phyloP scores from a whole-genome alignment of 176 grass and related monocot genomes.

The Carex parvula region DNA sequence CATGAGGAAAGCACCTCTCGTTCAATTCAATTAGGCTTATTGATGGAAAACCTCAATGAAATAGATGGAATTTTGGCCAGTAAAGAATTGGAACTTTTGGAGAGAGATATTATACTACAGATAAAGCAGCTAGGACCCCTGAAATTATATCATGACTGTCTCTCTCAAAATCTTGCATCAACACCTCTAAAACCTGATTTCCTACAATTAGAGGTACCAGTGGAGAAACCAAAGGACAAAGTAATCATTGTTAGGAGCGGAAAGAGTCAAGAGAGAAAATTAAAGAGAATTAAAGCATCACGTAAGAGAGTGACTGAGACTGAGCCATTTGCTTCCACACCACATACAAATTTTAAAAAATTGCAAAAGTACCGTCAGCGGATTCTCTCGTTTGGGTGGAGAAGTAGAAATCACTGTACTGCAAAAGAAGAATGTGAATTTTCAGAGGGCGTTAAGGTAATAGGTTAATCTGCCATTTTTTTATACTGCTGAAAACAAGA shows the following conservation, averaged over 20 bases:
- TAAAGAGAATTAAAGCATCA: slow-evolving; percentile 45
- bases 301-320: slow-evolving; percentile 24
- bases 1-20: slow-evolving; percentile 32
- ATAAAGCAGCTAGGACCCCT: slow-evolving; percentile 60
- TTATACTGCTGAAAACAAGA: slow-evolving; percentile 9
- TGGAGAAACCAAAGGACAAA: slow-evolving; percentile 26
- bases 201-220: slow-evolving; percentile 15
- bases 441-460: slow-evolving; percentile 67
- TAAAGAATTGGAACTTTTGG: slow-evolving; percentile 41
- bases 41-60: slow-evolving; percentile 67
- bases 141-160: slow-evolving; percentile 37
- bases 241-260: slow-evolving; percentile 39
- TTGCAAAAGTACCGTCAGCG: slow-evolving; percentile 26
- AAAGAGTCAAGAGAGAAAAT: slow-evolving; percentile 64
- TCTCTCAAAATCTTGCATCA: slow-evolving; percentile 24
- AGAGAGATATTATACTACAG: slow-evolving; percentile 54
- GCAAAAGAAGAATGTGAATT: slow-evolving; percentile 53
- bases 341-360: slow-evolving; percentile 15
- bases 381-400: slow-evolving; percentile 47
- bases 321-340: neutral
- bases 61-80: slow-evolving; percentile 53
- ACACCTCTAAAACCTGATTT: slow-evolving; percentile 24
- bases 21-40: slow-evolving; percentile 36
- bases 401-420: slow-evolving; percentile 27
- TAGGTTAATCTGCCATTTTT: neutral